Percentiles rank a stretch among this genome's conserved stretches.
These are phyloP conservation scores for Coprinopsis sp. DNA, from an alignment of 768 basidiomycete genomes.

Conservation along the genomic window DNA sequence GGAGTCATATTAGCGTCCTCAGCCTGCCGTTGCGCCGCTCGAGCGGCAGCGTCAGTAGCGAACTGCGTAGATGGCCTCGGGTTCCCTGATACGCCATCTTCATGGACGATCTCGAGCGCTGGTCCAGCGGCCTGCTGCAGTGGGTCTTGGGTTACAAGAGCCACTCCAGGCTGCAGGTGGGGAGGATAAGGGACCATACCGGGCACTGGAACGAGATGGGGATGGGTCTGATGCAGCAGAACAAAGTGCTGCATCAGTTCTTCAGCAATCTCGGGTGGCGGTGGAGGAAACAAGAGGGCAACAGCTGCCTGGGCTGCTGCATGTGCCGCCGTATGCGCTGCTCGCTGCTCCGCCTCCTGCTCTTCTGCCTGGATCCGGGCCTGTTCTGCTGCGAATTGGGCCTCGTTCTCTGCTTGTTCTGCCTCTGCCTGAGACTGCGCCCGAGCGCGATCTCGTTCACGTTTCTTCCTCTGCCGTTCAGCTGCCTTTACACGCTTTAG, in stretches of 20 bases:
- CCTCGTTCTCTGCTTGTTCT: constrained; percentile 7
- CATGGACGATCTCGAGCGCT: too few relatives aligned
- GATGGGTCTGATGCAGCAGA: too few relatives aligned
- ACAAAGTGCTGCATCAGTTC: too few relatives aligned
- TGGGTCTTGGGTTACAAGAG: too few relatives aligned
- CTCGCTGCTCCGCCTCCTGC: constrained; percentile 13
- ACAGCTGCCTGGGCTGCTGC: too few relatives aligned
- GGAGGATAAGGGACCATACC: too few relatives aligned
- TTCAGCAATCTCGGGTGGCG: too few relatives aligned
- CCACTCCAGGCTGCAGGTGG: too few relatives aligned
- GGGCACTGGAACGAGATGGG: too few relatives aligned
- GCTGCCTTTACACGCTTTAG: constrained; percentile 84
- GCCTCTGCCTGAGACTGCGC: constrained; percentile 14
- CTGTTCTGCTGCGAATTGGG: constrained; percentile 12
- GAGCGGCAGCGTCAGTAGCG: constrained; percentile 6
- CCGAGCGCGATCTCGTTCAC: constrained; percentile 58
- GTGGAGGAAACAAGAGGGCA: too few relatives aligned
- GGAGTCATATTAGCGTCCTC: constrained; percentile 37
- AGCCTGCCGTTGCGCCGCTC: neutral
- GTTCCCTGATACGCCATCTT: neutral
- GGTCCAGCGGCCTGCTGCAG: too few relatives aligned
- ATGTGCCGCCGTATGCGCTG: neutral
- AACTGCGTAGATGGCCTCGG: constrained; percentile 15
- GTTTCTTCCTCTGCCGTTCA: constrained; percentile 78
- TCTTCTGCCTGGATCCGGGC: constrained; percentile 12